A percentile compares a stretch with the other conserved stretches of the same genome.
Conservation (phyloP, 768 basidiomycete genomes). For the Trametes coccinea region DNA sequence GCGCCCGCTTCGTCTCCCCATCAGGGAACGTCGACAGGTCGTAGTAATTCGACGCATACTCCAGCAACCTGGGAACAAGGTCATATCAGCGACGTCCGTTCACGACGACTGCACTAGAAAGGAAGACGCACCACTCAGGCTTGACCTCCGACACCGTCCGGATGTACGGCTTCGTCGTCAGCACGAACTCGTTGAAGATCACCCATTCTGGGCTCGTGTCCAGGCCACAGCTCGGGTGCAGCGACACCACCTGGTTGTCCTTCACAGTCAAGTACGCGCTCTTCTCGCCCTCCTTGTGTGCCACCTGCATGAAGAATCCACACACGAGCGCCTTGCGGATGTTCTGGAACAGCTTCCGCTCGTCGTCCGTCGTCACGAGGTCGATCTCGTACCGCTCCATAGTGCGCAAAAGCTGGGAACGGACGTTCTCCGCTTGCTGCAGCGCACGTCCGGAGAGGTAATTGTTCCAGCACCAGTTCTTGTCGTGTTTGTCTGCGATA, state of each 20-base stretch:
- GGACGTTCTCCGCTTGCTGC: conserved; percentile 90
- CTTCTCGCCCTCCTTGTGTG: conserved; percentile 92
- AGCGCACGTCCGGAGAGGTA: conserved; percentile 84
- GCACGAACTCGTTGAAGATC: conserved; percentile 90
- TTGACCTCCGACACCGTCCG: conserved; percentile 87
- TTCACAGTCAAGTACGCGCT: conserved; percentile 80
- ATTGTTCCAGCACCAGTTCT: conserved; percentile 89
- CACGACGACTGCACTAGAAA: not conserved
- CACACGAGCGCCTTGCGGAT: conserved; percentile 84
- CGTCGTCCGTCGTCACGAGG: conserved; percentile 65
- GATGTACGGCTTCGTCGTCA: conserved; percentile 87
- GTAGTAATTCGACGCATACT: conserved; percentile 37
- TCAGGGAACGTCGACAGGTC: conserved; percentile 22
- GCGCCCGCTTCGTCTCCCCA: conserved; percentile 29
- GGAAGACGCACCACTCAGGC: conserved; percentile 72
- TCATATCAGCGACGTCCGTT: not conserved
- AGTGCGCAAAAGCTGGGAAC: conserved; percentile 79
- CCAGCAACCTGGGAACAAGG: conserved; percentile 51
- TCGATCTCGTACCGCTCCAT: conserved; percentile 93
- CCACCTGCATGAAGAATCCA: conserved; percentile 98
- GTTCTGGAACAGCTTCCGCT: conserved; percentile 53
- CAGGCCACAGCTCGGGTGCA: conserved; percentile 88
- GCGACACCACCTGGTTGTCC: conserved; percentile 71
- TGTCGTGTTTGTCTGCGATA: conserved; percentile 65
- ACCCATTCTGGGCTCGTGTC: conserved; percentile 92